These are phyloP conservation scores for Nissolia schottii DNA, from an alignment of 306 rosid species.

Conservation along the genomic window DNA sequence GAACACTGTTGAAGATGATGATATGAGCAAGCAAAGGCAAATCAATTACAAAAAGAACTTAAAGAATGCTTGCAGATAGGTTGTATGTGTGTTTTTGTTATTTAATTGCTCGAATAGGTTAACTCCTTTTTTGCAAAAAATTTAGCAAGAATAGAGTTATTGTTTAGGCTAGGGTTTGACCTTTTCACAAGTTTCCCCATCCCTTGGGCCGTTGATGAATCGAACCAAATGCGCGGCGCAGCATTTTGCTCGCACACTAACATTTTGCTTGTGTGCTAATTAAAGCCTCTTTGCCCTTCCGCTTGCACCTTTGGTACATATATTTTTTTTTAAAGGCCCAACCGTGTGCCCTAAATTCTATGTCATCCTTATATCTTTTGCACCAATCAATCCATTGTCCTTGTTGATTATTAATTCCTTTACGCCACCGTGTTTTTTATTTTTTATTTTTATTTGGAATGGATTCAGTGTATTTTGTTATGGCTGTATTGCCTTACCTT, in stretches of 20 bases:
- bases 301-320: neutral
- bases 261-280: slow-evolving; percentile 18
- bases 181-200: neutral
- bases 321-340: slow-evolving; percentile 19
- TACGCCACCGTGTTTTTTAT: slow-evolving; percentile 15
- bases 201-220: neutral
- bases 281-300: slow-evolving; percentile 14
- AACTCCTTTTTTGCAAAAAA: too few relatives aligned
- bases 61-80: too few relatives aligned
- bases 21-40: too few relatives aligned
- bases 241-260: slow-evolving; percentile 4
- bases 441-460: slow-evolving; percentile 1
- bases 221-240: slow-evolving; percentile 18
- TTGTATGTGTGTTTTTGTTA: too few relatives aligned
- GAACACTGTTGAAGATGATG: too few relatives aligned
- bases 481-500: neutral
- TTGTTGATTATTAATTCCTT: slow-evolving; percentile 18
- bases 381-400: slow-evolving; percentile 24
- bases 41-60: too few relatives aligned
- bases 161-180: too few relatives aligned
- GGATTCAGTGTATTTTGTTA: neutral
- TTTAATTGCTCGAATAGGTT: too few relatives aligned
- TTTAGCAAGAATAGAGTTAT: too few relatives aligned
- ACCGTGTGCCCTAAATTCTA: slow-evolving; percentile 43
- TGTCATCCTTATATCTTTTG: slow-evolving; percentile 23